Evolutionary conservation across 2,329 filamentous ascomycete species (phyloP).

Genomic region (Penicillium occitanis): DNA sequence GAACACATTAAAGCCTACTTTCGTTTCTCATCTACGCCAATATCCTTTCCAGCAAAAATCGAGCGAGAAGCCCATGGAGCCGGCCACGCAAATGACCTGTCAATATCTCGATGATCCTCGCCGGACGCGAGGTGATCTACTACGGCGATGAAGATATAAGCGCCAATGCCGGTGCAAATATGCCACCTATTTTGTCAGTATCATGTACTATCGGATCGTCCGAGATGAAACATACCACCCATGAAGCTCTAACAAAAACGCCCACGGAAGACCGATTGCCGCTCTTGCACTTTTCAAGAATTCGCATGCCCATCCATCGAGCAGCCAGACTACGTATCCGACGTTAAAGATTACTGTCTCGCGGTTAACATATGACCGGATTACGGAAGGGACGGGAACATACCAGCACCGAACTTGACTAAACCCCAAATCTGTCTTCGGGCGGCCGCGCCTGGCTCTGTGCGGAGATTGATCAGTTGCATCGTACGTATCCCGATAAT

Average conservation of each 20-base stretch:
- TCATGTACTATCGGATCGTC: not conserved
- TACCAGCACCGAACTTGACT: conserved; percentile 2
- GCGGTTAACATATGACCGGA: not conserved
- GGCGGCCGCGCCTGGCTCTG: not conserved
- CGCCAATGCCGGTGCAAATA: conserved; percentile 44
- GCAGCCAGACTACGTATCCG: conserved; percentile 44
- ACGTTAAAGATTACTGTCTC: conserved; percentile 34
- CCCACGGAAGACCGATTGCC: conserved; percentile 38
- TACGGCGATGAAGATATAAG: conserved; percentile 42
- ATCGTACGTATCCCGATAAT: conserved; percentile 35
- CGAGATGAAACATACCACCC: conserved; percentile 38
- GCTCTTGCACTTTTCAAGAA: conserved; percentile 29
- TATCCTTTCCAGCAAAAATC: not conserved
- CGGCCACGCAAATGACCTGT: conserved; percentile 38
- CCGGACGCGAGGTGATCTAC: conserved; percentile 41
- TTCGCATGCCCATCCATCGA: conserved; percentile 40
- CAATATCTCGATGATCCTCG: conserved; percentile 33
- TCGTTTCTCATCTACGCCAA: not conserved
- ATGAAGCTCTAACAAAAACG: conserved; percentile 44
- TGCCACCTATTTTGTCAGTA: conserved; percentile 41
- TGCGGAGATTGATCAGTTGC: conserved; percentile 29
- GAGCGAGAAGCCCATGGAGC: not conserved
- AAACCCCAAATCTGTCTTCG: conserved; percentile 2
- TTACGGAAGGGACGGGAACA: too few species aligned
- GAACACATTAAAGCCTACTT: not conserved